Percentiles rank a stretch among this genome's conserved stretches.
Evolutionary conservation across 768 basidiomycete genomes (phyloP).

Genomic region (Harrya chromipes): DNA sequence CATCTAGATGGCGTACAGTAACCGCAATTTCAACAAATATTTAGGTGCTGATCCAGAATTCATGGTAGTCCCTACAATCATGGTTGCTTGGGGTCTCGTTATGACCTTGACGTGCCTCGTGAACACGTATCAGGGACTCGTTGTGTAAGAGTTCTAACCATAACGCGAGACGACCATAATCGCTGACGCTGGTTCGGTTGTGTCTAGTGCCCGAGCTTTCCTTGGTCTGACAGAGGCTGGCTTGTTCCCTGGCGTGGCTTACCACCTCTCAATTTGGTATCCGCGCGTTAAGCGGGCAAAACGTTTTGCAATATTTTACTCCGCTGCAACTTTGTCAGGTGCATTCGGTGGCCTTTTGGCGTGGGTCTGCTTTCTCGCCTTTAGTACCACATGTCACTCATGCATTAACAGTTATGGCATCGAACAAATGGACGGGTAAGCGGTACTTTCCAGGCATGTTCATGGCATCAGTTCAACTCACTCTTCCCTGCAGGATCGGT

Average conservation of each 20-base stretch:
- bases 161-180: not conserved
- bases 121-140: constrained; percentile 19
- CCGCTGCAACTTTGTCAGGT: constrained; percentile 50
- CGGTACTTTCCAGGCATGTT: constrained; percentile 14
- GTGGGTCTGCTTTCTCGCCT: constrained; percentile 21
- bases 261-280: constrained; percentile 52
- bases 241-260: constrained; percentile 34
- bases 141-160: constrained; percentile 20
- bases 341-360: constrained; percentile 44
- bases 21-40: not conserved
- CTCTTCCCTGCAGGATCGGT: constrained; percentile 1
- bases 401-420: constrained; percentile 27
- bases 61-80: constrained; percentile 29
- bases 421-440: constrained; percentile 26
- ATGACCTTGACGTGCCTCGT: constrained; percentile 31
- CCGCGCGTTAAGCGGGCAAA: constrained; percentile 49
- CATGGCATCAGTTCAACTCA: not conserved
- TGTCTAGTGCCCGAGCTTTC: constrained; percentile 31
- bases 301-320: constrained; percentile 57
- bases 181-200: not conserved
- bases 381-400: not conserved
- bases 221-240: constrained; percentile 43
- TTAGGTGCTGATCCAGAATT: not conserved
- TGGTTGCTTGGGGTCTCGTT: constrained; percentile 31
- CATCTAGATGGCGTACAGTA: constrained; percentile 26